Percentiles rank a stretch among this genome's conserved stretches.
Evolutionary conservation across 805 yeast species (phyloP).

Genomic region (Ogataea parapolymorpha): DNA sequence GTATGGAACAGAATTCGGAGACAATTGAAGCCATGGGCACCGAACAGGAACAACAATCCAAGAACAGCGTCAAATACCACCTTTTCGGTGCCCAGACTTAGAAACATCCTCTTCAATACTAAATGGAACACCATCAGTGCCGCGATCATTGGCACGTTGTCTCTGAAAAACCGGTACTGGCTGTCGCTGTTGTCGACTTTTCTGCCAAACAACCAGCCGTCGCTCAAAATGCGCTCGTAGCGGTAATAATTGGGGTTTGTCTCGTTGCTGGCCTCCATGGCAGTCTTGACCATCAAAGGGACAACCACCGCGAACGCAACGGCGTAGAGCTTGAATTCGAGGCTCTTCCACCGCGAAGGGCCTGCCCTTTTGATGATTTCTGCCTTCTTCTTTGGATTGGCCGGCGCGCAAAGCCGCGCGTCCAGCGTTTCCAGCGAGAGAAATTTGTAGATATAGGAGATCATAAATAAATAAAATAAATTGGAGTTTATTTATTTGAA

Average conservation of each 20-base stretch:
- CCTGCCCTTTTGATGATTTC: conserved; percentile 30
- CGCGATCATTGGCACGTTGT: conserved; percentile 64
- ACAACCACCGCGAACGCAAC: conserved; percentile 63
- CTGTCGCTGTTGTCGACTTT: conserved; percentile 90
- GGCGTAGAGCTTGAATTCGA: conserved; percentile 70
- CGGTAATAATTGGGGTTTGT: conserved; percentile 68
- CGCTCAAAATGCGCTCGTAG: conserved; percentile 57
- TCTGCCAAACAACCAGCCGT: conserved; percentile 90
- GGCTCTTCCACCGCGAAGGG: conserved; percentile 66
- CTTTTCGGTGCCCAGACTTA: conserved; percentile 35
- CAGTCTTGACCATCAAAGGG: conserved; percentile 80
- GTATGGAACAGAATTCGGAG: conserved; percentile 61
- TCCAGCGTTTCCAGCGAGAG: conserved; percentile 53
- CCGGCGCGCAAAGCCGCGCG: conserved; percentile 44
- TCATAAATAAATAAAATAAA: conserved; percentile 2
- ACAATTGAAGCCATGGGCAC: conserved; percentile 77
- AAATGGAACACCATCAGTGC: conserved; percentile 56
- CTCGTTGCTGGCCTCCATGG: conserved; percentile 74
- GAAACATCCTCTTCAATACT: conserved; percentile 41
- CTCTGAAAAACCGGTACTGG: conserved; percentile 85
- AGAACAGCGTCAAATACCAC: conserved; percentile 68
- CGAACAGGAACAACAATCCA: conserved; percentile 65
- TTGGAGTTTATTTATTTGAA: not conserved
- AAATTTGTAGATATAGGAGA: conserved; percentile 27
- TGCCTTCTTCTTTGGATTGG: conserved; percentile 32